A percentile compares a stretch with the other conserved stretches of the same genome.
phyloP scores from a whole-genome alignment of 202 grass and related monocot genomes.

The Zoysia matrella region DNA sequence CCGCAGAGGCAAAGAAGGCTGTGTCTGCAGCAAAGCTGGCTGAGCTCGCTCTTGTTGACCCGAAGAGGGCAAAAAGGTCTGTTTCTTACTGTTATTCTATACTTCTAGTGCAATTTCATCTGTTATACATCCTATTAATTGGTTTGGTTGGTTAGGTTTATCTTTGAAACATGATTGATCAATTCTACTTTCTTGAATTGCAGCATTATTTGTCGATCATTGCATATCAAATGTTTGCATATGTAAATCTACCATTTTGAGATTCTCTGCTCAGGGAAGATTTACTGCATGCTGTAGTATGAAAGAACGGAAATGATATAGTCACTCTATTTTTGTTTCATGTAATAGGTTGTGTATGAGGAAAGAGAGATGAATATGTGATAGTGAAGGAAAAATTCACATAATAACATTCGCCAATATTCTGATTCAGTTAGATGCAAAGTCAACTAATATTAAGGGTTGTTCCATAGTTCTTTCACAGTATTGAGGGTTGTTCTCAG shows the following conservation, averaged over 20 bases:
- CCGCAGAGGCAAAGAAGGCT: slow-evolving; percentile 79
- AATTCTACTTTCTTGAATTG: not conserved
- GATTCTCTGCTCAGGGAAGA: slow-evolving; percentile 2
- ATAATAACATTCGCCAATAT: not conserved
- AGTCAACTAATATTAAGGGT: not conserved
- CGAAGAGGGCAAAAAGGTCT: slow-evolving; percentile 93
- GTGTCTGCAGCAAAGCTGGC: not conserved
- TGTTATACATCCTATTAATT: not conserved
- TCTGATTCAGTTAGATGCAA: slow-evolving; percentile 5
- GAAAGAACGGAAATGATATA: slow-evolving; percentile 6
- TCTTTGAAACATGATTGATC: not conserved
- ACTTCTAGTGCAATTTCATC: slow-evolving; percentile 27
- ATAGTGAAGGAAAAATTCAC: not conserved
- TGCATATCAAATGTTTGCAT: slow-evolving; percentile 25
- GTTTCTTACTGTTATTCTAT: slow-evolving; percentile 1
- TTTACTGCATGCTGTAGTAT: not conserved
- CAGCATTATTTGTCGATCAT: slow-evolving; percentile 8
- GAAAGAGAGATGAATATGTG: slow-evolving; percentile 2
- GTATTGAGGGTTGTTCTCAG: not conserved
- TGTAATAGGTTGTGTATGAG: not conserved
- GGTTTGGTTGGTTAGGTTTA: not conserved
- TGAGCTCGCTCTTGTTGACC: not conserved
- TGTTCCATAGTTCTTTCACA: not conserved
- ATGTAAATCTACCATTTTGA: not conserved
- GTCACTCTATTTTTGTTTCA: slow-evolving; percentile 2